Evolutionary conservation across 225 moss, liverwort and hornwort genomes (phyloP).

Genomic region (Marchantia paleacea): DNA sequence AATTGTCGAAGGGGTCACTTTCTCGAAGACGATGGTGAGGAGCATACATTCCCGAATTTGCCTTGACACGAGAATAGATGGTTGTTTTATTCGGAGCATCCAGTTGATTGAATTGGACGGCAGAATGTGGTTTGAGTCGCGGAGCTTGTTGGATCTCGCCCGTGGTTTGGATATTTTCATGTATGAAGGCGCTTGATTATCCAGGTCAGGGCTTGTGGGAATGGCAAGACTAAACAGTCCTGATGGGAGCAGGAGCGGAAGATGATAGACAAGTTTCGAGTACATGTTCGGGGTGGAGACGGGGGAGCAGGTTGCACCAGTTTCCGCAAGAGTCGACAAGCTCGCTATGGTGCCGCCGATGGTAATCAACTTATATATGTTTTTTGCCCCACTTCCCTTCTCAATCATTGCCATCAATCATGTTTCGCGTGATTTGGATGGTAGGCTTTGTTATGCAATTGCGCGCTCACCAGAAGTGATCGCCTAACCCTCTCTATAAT

Average conservation of each 20-base stretch:
- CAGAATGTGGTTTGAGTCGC: neutral
- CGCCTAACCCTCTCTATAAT: no score
- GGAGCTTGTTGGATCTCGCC: neutral
- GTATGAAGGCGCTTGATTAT: constrained; percentile 30
- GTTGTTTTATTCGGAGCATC: neutral
- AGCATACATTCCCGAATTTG: neutral
- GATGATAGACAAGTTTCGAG: constrained; percentile 76
- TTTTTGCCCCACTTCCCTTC: neutral
- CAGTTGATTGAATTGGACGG: neutral
- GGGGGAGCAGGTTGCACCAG: constrained; percentile 95
- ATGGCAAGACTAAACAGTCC: constrained; percentile 48
- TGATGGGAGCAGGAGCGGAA: constrained; percentile 76
- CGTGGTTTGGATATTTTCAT: neutral
- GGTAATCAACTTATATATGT: constrained; percentile 31
- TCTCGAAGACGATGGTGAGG: no score
- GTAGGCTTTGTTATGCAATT: neutral
- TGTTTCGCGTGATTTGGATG: neutral
- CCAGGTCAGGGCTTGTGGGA: constrained; percentile 36
- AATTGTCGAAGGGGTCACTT: no score
- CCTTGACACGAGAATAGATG: neutral
- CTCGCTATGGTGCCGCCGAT: constrained; percentile 70
- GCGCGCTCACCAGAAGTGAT: no score
- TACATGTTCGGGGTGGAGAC: constrained; percentile 80
- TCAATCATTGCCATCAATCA: neutral
- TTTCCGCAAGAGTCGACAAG: constrained; percentile 84